phyloP scores from a whole-genome alignment of 768 basidiomycete species.

The Obba rivulosa region DNA sequence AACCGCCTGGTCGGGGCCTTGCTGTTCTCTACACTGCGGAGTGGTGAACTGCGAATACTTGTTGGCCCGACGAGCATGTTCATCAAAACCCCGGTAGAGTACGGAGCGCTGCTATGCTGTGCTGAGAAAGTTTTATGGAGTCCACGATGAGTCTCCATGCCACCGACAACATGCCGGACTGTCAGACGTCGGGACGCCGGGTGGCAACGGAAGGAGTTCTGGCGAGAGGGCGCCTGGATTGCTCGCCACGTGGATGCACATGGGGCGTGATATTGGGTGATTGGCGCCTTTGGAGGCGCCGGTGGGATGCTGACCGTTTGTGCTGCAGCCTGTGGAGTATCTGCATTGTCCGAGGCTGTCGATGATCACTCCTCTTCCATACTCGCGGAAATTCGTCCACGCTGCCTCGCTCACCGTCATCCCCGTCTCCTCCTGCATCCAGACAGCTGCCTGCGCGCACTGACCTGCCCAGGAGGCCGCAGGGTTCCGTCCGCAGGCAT shows the following conservation, averaged over 20 bases:
- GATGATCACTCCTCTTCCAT: background rate
- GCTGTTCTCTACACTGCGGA: background rate
- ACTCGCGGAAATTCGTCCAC: slow-evolving; percentile 29
- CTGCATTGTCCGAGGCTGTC: background rate
- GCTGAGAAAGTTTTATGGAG: no score
- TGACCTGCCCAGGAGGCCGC: slow-evolving; percentile 39
- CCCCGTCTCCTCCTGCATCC: slow-evolving; percentile 66
- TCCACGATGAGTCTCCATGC: no score
- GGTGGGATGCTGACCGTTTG: no score
- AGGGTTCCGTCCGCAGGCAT: slow-evolving; percentile 31
- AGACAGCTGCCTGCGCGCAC: slow-evolving; percentile 47
- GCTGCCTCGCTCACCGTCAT: slow-evolving; percentile 76
- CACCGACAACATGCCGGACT: no score
- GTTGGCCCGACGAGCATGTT: no score
- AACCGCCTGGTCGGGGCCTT: background rate
- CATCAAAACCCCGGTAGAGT: no score
- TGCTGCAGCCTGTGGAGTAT: no score
- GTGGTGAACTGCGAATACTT: background rate
- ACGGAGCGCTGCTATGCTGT: no score
- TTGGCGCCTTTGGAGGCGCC: no score
- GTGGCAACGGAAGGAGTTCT: no score
- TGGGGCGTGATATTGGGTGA: no score
- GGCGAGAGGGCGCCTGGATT: background rate
- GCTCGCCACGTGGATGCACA: background rate
- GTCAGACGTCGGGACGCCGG: no score